phyloP scores from a whole-genome alignment of 2,329 filamentous ascomycete species.

The Gremmenia infestans region DNA sequence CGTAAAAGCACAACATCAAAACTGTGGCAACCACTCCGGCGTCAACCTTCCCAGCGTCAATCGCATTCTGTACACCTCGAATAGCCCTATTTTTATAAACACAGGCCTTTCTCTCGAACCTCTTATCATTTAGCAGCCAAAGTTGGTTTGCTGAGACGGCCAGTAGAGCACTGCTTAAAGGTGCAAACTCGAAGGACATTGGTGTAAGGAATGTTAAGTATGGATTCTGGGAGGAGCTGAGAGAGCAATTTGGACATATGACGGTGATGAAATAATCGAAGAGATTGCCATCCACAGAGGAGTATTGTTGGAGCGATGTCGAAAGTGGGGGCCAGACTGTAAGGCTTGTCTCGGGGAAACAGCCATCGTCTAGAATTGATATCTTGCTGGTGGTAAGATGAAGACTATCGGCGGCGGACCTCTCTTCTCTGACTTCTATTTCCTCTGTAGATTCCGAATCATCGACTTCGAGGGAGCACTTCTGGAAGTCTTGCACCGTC shows the following conservation, averaged over 20 bases:
- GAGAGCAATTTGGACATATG: neutral
- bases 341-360: no score
- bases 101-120: slow-evolving; percentile 1
- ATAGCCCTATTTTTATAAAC: neutral
- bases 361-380: no score
- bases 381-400: no score
- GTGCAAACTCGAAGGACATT: neutral
- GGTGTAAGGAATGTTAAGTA: neutral
- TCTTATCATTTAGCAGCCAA: neutral
- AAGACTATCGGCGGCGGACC: no score
- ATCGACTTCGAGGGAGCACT: neutral
- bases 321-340: no score
- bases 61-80: no score
- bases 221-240: slow-evolving; percentile 1
- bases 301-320: neutral
- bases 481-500: neutral
- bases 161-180: neutral
- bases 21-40: no score
- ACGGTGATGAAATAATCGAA: neutral
- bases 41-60: no score
- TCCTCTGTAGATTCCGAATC: no score
- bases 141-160: slow-evolving; percentile 2
- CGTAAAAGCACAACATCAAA: no score
- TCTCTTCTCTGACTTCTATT: no score
- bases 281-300: neutral